phyloP scores from a whole-genome alignment of 164 flowering plant species.

The Santalum album region DNA sequence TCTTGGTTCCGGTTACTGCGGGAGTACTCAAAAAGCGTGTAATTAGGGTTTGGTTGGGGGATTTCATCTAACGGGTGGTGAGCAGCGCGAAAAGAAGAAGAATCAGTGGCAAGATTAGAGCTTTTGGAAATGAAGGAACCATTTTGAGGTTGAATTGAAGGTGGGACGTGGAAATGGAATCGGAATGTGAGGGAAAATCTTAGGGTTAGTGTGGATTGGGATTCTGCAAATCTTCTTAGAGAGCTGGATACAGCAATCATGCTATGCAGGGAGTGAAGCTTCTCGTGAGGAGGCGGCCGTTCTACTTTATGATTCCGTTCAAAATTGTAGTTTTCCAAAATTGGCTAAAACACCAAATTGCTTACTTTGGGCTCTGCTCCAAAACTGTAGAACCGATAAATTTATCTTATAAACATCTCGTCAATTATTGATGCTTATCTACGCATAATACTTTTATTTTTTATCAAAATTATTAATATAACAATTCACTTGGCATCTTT shows the following conservation, averaged over 20 bases:
- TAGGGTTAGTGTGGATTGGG: background rate
- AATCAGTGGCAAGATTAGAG: background rate
- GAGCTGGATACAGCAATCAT: background rate
- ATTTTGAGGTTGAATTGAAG: conserved; percentile 9
- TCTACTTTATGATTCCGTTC: no score
- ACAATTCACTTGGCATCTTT: no score
- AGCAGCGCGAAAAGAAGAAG: conserved; percentile 9
- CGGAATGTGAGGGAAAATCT: background rate
- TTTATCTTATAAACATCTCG: no score
- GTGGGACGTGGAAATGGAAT: conserved; percentile 5
- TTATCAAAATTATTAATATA: no score
- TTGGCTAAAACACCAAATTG: no score
- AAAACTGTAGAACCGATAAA: no score
- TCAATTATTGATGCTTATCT: no score
- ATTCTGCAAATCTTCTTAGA: background rate
- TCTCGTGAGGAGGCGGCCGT: background rate
- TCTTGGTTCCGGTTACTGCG: conserved; percentile 33
- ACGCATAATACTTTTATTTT: no score
- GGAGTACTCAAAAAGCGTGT: conserved; percentile 41
- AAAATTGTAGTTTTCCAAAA: no score
- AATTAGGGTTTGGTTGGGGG: conserved; percentile 24
- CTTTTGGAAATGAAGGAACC: conserved; percentile 6
- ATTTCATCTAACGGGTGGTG: conserved; percentile 38
- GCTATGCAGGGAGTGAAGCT: background rate
- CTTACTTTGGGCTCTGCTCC: no score